Percentiles rank a stretch among this genome's conserved stretches.
These are phyloP conservation scores for Collybiopsis luxurians DNA, from an alignment of 768 basidiomycete genomes.

Conservation along the genomic window DNA sequence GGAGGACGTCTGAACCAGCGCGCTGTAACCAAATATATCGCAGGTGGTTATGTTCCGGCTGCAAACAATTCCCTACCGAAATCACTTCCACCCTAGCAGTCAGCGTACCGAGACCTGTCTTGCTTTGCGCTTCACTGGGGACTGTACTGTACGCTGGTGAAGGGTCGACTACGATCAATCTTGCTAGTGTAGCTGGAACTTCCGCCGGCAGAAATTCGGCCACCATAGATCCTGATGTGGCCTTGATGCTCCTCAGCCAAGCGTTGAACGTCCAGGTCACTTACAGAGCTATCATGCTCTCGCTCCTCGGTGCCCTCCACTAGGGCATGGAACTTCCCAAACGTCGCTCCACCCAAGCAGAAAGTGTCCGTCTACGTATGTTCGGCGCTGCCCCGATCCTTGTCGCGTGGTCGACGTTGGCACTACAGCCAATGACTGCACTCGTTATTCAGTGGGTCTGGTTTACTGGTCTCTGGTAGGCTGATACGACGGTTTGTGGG, in stretches of 20 bases:
- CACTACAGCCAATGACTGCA: conserved; percentile 75
- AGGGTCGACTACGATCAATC: conserved; percentile 73
- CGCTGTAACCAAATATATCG: conserved; percentile 81
- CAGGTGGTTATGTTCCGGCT: conserved; percentile 55
- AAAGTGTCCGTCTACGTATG: conserved; percentile 78
- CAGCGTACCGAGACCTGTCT: conserved; percentile 72
- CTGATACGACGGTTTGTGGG: conserved; percentile 69
- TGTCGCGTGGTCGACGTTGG: conserved; percentile 86
- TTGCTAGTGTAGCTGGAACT: conserved; percentile 76
- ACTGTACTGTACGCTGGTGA: conserved; percentile 82
- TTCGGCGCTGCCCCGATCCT: conserved; percentile 85
- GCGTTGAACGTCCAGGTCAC: conserved; percentile 86
- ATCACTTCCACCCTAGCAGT: conserved; percentile 75
- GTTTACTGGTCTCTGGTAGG: conserved; percentile 87
- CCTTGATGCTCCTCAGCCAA: conserved; percentile 75
- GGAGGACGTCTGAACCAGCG: conserved; percentile 78
- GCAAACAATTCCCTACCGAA: conserved; percentile 22
- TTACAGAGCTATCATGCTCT: conserved; percentile 92
- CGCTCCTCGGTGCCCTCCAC: conserved; percentile 93
- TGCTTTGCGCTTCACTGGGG: conserved; percentile 78
- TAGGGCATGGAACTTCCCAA: conserved; percentile 94
- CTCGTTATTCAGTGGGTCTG: conserved; percentile 86
- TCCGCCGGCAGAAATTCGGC: conserved; percentile 53
- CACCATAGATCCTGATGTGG: conserved; percentile 75
- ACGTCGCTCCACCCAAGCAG: conserved; percentile 17